Evolutionary conservation across 805 yeast species (phyloP).

Genomic region (Aciculoconidium aculeatum): DNA sequence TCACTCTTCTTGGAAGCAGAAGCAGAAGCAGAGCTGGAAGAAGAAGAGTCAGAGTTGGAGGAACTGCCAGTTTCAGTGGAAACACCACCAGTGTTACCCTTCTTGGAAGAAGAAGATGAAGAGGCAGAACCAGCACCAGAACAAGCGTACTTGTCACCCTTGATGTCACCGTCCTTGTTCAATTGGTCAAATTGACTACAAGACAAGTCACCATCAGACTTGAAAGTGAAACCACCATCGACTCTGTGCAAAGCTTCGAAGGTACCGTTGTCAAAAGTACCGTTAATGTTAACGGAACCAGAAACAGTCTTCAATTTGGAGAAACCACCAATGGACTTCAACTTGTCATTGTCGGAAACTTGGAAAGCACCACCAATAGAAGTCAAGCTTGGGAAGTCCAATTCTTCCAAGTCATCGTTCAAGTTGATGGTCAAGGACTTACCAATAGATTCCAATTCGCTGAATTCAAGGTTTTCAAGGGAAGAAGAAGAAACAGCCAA

Average conservation of each 20-base stretch:
- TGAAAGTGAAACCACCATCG: constrained; percentile 86
- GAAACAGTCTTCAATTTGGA: constrained; percentile 65
- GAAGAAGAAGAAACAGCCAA: constrained; percentile 74
- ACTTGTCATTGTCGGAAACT: constrained; percentile 76
- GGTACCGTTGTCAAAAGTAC: constrained; percentile 76
- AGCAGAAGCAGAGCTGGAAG: constrained; percentile 14
- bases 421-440: constrained; percentile 71
- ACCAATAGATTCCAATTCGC: constrained; percentile 60
- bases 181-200: constrained; percentile 71
- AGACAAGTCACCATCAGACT: constrained; percentile 70
- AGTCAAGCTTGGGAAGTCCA: constrained; percentile 66
- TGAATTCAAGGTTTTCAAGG: constrained; percentile 49
- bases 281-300: constrained; percentile 82
- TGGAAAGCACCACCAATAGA: constrained; percentile 90
- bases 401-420: constrained; percentile 64
- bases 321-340: constrained; percentile 66
- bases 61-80: constrained; percentile 25
- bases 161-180: constrained; percentile 74
- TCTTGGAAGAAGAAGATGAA: constrained; percentile 39
- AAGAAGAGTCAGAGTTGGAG: constrained; percentile 15
- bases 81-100: constrained; percentile 17
- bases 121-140: constrained; percentile 50
- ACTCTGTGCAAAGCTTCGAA: constrained; percentile 71
- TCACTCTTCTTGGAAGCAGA: constrained; percentile 18
- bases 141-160: constrained; percentile 84